Base-by-base conservation (phyloP, 2,329 filamentous ascomycete species). In the Exserohilum turcica region DNA sequence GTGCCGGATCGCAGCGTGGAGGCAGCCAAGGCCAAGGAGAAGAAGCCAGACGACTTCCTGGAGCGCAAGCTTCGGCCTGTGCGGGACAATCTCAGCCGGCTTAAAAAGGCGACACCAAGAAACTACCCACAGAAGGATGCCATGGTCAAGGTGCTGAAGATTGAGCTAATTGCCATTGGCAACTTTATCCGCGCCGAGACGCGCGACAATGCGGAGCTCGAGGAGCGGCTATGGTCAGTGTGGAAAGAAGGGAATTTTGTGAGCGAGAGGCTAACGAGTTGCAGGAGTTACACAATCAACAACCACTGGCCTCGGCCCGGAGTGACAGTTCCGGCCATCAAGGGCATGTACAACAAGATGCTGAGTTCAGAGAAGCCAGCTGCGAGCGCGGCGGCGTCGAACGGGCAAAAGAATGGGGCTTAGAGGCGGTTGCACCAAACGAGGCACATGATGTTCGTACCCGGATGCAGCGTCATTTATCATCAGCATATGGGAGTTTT, bases 91-190 rank as follows among this genome's bases (percentile, higher is more conserved):
- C 81, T 89, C 44, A 80, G 82, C 58, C 79, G 77, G 24, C 83
- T 88, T 48, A 77, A 83, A 48, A 82, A 80, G 45, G 86, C 85
- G 3, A 88, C 84, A 2, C 84, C 83, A 60, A 84, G 85, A 60
- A 82, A 82, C 43, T 83, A 86, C 56, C 84, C 84, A 48, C 84
- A 82, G 24, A 83, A 84, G 63, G 85, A 86, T 60, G 80, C 84
- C 46, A 80, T 86, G 38, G 82, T 86, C 18, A 81, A 78, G 64
- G 80, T 86, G 37, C 82, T 88, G 66, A 86, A 86, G 62, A 76
- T 78, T 24, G 83, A 87, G 65, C 74, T 88, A 32, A 77, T 86
- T 36, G 79, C 79, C 4, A 85, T 88, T 69, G 86, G 86, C 47
- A 81, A 83, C 50, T 87, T 86, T 63, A 82, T 88, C 56, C 80